Conservation (phyloP, 1,139 yeast genomes). For the Spathaspora sp. region DNA sequence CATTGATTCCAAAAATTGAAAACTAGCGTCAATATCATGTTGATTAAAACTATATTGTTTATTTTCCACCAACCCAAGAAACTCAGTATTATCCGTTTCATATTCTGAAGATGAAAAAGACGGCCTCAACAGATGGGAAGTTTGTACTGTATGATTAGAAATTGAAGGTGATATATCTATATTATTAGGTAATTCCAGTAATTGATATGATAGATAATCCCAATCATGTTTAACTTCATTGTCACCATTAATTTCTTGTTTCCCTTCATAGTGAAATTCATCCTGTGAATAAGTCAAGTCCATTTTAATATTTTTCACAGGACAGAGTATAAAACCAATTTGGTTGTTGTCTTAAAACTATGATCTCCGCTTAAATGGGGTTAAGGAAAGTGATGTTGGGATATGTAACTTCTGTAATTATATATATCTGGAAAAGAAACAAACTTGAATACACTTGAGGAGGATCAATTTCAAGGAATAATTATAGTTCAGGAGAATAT, state of each 20-base stretch:
- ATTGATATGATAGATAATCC: slow-evolving; percentile 4
- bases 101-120: slow-evolving; percentile 13
- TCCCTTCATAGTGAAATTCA: background rate
- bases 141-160: slow-evolving; percentile 14
- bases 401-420: slow-evolving; percentile 1
- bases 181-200: slow-evolving; percentile 4
- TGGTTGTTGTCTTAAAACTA: background rate
- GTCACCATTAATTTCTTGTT: background rate
- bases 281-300: slow-evolving; percentile 1
- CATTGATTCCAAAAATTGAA: slow-evolving; percentile 2
- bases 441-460: background rate
- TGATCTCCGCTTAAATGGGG: background rate
- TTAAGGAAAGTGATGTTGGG: slow-evolving; percentile 4
- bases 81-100: slow-evolving; percentile 15
- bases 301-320: slow-evolving; percentile 2
- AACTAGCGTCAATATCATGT: slow-evolving; percentile 5
- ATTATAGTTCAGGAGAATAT: background rate
- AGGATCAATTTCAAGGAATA: background rate
- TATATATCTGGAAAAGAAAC: background rate
- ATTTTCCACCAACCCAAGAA: slow-evolving; percentile 11
- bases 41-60: slow-evolving; percentile 4
- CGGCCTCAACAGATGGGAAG: slow-evolving; percentile 10
- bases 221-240: slow-evolving; percentile 2
- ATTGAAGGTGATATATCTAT: slow-evolving; percentile 13
- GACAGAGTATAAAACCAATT: background rate